phyloP scores from a whole-genome alignment of 805 yeast genomes.

The Starmera amethionina region DNA sequence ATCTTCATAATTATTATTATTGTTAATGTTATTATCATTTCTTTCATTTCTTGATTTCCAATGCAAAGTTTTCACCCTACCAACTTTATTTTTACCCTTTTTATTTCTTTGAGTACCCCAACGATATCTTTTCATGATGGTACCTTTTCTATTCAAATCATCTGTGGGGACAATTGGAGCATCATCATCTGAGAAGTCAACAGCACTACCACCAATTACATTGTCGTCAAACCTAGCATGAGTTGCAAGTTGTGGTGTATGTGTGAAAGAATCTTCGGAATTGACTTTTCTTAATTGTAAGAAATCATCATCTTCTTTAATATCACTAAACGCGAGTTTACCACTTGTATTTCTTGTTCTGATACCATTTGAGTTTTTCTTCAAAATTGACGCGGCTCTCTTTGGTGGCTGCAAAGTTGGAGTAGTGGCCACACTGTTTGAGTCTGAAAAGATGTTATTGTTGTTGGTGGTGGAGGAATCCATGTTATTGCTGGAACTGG shows the following conservation, averaged over 20 bases:
- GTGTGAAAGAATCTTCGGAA: slow-evolving; percentile 13
- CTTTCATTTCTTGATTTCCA: slow-evolving; percentile 30
- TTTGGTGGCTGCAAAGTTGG: slow-evolving; percentile 4
- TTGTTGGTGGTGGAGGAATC: not conserved
- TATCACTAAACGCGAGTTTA: slow-evolving; percentile 15
- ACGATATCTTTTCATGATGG: slow-evolving; percentile 64
- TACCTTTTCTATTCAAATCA: slow-evolving; percentile 23
- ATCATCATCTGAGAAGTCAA: slow-evolving; percentile 4
- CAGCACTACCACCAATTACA: not conserved
- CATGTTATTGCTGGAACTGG: no score
- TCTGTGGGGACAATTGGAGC: not conserved
- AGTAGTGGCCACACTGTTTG: not conserved
- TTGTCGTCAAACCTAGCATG: slow-evolving; percentile 16
- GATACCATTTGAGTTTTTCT: slow-evolving; percentile 4
- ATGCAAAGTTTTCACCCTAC: slow-evolving; percentile 51
- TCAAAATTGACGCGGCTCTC: slow-evolving; percentile 12
- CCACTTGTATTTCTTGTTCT: slow-evolving; percentile 11
- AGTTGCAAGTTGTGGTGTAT: slow-evolving; percentile 17
- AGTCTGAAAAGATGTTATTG: not conserved
- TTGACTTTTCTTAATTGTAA: slow-evolving; percentile 9
- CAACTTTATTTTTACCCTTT: slow-evolving; percentile 54
- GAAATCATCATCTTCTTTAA: slow-evolving; percentile 6
- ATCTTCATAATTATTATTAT: slow-evolving; percentile 13
- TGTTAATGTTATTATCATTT: slow-evolving; percentile 16
- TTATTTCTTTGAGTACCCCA: slow-evolving; percentile 87